phyloP scores from a whole-genome alignment of 306 rosid genomes.

The Quercus engelmannii region DNA sequence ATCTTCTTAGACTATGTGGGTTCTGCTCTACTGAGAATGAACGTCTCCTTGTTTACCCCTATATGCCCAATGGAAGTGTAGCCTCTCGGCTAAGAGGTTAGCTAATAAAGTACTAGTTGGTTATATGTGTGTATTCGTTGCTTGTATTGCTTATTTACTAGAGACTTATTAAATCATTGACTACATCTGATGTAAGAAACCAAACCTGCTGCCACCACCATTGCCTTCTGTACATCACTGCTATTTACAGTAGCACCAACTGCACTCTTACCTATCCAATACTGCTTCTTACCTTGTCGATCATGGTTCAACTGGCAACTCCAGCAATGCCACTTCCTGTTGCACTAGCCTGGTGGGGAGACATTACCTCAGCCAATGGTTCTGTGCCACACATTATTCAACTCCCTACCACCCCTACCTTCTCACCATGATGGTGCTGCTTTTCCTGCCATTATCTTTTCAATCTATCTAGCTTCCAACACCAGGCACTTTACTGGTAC shows the following conservation, averaged over 20 bases:
- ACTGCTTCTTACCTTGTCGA: background rate
- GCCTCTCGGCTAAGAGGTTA: slow-evolving; percentile 93
- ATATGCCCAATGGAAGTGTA: slow-evolving; percentile 95
- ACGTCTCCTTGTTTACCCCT: slow-evolving; percentile 94
- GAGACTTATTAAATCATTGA: background rate
- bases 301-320: background rate
- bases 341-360: background rate
- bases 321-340: background rate
- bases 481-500: background rate
- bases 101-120: slow-evolving; percentile 11
- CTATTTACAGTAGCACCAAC: background rate
- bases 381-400: background rate
- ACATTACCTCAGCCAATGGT: background rate
- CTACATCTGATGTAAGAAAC: background rate
- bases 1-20: slow-evolving; percentile 89
- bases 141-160: background rate
- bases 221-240: background rate
- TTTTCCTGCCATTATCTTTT: slow-evolving; percentile 6
- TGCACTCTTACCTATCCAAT: background rate
- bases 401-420: background rate
- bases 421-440: background rate
- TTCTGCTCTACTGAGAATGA: slow-evolving; percentile 93
- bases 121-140: background rate
- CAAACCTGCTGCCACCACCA: background rate
- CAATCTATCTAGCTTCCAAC: background rate